Percentiles rank a stretch among this genome's conserved stretches.
Evolutionary conservation across 148 eudicot species (phyloP).

Genomic region (Camellia granthamiana): DNA sequence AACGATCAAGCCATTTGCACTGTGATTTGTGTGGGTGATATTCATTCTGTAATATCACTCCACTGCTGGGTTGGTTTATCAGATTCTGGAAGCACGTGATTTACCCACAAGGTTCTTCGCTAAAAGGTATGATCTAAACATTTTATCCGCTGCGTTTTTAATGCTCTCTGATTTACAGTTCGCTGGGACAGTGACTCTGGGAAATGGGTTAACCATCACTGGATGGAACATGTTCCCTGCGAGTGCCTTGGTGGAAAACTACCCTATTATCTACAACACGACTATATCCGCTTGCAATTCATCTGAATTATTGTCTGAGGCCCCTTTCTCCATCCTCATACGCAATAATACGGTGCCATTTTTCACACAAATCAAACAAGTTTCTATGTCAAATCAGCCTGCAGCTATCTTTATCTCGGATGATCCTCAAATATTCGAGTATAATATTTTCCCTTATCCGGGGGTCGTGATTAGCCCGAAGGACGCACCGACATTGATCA

Average conservation of each 20-base stretch:
- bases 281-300: conserved; percentile 23
- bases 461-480: conserved; percentile 21
- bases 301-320: not conserved
- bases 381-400: not conserved
- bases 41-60: no score
- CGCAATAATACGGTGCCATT: conserved; percentile 6
- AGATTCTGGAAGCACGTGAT: no score
- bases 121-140: no score
- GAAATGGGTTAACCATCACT: conserved; percentile 22
- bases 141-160: no score
- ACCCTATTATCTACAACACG: conserved; percentile 21
- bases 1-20: no score
- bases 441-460: conserved; percentile 1
- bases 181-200: conserved; percentile 22
- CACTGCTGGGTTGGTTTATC: no score
- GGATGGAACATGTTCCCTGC: conserved; percentile 29
- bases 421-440: not conserved
- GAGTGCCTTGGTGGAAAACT: conserved; percentile 2
- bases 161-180: no score
- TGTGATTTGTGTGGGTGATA: no score
- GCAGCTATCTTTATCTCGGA: conserved; percentile 25
- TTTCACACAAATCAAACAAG: not conserved
- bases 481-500: conserved; percentile 5
- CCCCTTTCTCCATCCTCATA: not conserved
- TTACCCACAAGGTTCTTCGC: no score